Evolutionary conservation across 495 filamentous ascomycete genomes (phyloP), one percentile per base, ranked within the genome.

Genomic region (Letharia lupina): DNA sequence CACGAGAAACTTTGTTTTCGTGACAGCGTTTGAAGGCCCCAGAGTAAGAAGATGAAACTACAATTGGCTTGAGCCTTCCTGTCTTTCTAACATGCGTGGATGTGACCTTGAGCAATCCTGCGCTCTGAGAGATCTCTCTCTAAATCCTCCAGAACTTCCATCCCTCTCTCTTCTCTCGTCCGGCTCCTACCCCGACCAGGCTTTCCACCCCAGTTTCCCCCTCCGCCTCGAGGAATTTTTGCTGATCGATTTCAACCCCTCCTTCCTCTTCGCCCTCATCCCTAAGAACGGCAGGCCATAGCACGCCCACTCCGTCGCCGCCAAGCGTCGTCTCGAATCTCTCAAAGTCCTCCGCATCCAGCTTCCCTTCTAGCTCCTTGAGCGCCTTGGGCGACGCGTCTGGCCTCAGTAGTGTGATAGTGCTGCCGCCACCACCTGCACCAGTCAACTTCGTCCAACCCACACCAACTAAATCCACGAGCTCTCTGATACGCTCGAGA

Each of bases 401-500:
- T 0, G 91, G 90, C 65, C 87, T 89, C 48, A 98, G 79, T 8
- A 98, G 76, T 5, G 93, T 94, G 70, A 98, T 97, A 2, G 92
- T 91, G 75, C 94, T 96, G 1, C 94, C 94, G 48, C 94, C 94
- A 7, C 93, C 94, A 16, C 94, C 94, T 9, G 93, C 94, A 64
- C 94, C 94, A 2, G 94, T 98, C 59, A 98, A 82, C 73, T 98
- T 98, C 8, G 94, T 95, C 91, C 91, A 97, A 42, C 94, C 94
- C 63, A 96, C 88, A n/a, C 90, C 87, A 42, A 89, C 82, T 66
- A 89, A 84, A 69, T 97, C 93, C 60, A 97, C 90, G 23, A 98
- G 80, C 77, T 96, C 93, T 33, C 94, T 83, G 69, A 98, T 89
- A 8, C 93, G 87, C 76, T 98, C 94, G 60, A 98, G 82, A 44